Conservation (phyloP, 2,329 filamentous ascomycete genomes). For the Beauveria sp. region DNA sequence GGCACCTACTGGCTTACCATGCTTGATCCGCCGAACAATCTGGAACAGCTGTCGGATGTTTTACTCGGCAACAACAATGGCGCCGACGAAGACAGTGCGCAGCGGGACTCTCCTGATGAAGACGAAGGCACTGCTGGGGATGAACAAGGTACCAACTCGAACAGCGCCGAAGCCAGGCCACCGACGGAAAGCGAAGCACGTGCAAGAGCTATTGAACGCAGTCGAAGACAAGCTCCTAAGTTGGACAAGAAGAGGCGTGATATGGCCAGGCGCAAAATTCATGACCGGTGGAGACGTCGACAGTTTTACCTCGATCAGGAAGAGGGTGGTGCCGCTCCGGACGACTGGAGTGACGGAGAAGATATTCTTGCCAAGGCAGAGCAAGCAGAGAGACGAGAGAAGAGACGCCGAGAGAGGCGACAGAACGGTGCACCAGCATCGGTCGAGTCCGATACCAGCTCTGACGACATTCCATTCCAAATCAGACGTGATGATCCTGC, state of each 20-base stretch:
- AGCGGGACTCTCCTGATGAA: slow-evolving; percentile 20
- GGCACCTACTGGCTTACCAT: slow-evolving; percentile 36
- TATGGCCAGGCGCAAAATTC: slow-evolving; percentile 45
- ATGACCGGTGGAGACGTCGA: slow-evolving; percentile 68
- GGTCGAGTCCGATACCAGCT: not conserved
- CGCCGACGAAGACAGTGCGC: slow-evolving; percentile 19
- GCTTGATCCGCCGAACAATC: slow-evolving; percentile 36
- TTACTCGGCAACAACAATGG: slow-evolving; percentile 26
- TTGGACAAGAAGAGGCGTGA: slow-evolving; percentile 33
- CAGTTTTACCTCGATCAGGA: slow-evolving; percentile 82
- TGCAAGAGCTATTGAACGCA: slow-evolving; percentile 28
- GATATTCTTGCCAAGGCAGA: slow-evolving; percentile 40
- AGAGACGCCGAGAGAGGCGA: not conserved
- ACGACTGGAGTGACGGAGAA: slow-evolving; percentile 55
- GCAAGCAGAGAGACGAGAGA: slow-evolving; percentile 3
- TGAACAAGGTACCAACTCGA: slow-evolving; percentile 14
- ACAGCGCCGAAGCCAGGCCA: slow-evolving; percentile 22
- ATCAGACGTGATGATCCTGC: slow-evolving; percentile 29
- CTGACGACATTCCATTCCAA: slow-evolving; percentile 50
- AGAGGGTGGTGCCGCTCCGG: slow-evolving; percentile 61
- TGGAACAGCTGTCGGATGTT: slow-evolving; percentile 35
- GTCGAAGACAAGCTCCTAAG: slow-evolving; percentile 28
- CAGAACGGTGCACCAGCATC: not conserved
- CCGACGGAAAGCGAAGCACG: slow-evolving; percentile 34
- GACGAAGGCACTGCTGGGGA: slow-evolving; percentile 10